A percentile compares a stretch with the other conserved stretches of the same genome.
Evolutionary conservation across 768 basidiomycete species (phyloP).

Genomic region (Clitopilus passeckerianus): DNA sequence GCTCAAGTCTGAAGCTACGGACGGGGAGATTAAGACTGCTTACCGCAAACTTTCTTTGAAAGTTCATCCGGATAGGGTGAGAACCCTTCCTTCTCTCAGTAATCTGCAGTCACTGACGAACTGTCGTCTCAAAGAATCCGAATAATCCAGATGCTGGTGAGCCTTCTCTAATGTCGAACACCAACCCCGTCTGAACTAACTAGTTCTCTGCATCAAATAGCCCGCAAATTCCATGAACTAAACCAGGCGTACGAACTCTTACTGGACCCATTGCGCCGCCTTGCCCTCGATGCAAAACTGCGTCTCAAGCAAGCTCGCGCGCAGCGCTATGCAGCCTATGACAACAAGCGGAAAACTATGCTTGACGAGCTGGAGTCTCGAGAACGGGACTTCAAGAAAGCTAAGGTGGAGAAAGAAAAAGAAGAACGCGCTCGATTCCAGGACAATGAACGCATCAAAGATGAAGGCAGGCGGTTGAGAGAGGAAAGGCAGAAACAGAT

Average conservation of each 20-base stretch:
- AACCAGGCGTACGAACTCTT: slow-evolving; percentile 78
- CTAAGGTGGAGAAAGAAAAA: slow-evolving; percentile 54
- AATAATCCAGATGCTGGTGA: slow-evolving; percentile 76
- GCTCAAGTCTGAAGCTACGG: slow-evolving; percentile 58
- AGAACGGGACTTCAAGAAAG: slow-evolving; percentile 74
- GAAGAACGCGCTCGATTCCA: slow-evolving; percentile 49
- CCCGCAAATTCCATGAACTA: slow-evolving; percentile 80
- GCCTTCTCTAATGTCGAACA: slow-evolving; percentile 4
- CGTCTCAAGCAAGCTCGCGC: slow-evolving; percentile 64
- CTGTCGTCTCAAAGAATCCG: slow-evolving; percentile 48
- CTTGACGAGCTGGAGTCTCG: slow-evolving; percentile 77
- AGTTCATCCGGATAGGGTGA: slow-evolving; percentile 82
- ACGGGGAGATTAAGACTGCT: slow-evolving; percentile 74
- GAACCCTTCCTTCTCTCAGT: slow-evolving; percentile 15
- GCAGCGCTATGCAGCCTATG: slow-evolving; percentile 65
- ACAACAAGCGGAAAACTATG: slow-evolving; percentile 68
- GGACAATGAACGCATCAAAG: slow-evolving; percentile 70
- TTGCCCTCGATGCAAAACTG: slow-evolving; percentile 78
- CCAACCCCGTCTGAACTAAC: not conserved
- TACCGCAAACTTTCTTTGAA: slow-evolving; percentile 78
- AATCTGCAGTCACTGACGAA: not conserved
- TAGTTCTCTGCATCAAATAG: slow-evolving; percentile 22
- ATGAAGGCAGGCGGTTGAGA: slow-evolving; percentile 62
- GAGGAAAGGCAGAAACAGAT: slow-evolving; percentile 62
- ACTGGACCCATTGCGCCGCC: slow-evolving; percentile 72